These are phyloP conservation scores for Cucumis hystrix DNA, from an alignment of 306 rosid species.

Conservation along the genomic window DNA sequence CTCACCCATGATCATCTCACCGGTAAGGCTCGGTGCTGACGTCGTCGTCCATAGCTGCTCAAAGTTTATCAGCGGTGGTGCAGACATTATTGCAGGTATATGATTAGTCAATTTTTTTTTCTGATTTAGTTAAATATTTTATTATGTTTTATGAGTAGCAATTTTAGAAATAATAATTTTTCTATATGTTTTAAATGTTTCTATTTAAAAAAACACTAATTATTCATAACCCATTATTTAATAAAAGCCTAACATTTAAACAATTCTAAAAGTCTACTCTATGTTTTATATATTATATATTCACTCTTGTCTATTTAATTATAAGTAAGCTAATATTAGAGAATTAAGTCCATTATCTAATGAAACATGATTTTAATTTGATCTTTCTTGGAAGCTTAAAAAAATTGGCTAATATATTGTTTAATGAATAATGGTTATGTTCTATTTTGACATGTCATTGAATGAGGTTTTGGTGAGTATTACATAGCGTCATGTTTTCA, in stretches of 20 bases:
- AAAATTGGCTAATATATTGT: too few relatives aligned
- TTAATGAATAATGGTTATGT: too few relatives aligned
- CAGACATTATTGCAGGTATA: constrained; percentile 84
- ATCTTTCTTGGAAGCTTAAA: background rate
- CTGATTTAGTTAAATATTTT: background rate
- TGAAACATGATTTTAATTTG: background rate
- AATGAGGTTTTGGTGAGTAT: too few relatives aligned
- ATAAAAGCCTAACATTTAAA: background rate
- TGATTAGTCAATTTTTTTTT: background rate
- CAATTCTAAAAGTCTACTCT: background rate
- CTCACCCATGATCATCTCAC: constrained; percentile 71
- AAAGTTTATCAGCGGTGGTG: constrained; percentile 89
- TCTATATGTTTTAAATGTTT: too few relatives aligned
- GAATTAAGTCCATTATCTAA: background rate
- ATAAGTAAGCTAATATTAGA: background rate
- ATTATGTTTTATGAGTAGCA: background rate
- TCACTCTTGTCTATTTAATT: background rate
- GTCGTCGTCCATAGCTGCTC: constrained; percentile 81
- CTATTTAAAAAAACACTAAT: background rate
- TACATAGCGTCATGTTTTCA: too few relatives aligned
- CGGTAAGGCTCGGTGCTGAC: constrained; percentile 76
- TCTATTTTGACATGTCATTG: too few relatives aligned
- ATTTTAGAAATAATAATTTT: too few relatives aligned
- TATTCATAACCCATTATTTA: background rate
- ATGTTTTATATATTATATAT: background rate